Conservation (phyloP, 2,329 filamentous ascomycete species). For the Penicillium sp. region DNA sequence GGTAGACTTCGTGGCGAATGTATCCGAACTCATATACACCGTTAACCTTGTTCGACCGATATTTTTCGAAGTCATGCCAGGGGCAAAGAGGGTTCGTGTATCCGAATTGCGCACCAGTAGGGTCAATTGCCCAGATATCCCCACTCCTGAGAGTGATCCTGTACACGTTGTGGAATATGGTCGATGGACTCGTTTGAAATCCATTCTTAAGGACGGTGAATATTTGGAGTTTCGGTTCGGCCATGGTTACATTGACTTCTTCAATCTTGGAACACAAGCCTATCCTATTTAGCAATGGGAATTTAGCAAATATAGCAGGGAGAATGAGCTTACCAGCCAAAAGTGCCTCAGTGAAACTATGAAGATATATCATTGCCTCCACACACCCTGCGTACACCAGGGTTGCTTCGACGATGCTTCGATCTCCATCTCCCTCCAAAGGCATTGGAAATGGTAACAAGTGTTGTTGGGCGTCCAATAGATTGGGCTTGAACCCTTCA, state of each 20-base stretch:
- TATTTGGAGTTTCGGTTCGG: background rate
- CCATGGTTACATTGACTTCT: background rate
- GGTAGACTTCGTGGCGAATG: background rate
- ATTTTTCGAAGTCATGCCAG: background rate
- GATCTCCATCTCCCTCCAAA: background rate
- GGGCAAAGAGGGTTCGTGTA: background rate
- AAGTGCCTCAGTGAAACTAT: background rate
- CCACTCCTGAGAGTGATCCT: conserved; percentile 1
- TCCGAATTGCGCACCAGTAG: background rate
- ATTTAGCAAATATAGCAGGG: background rate
- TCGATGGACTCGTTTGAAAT: no score
- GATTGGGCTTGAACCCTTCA: background rate
- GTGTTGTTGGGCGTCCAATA: background rate
- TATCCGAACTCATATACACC: background rate
- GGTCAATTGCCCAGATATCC: background rate
- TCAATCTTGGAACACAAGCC: background rate
- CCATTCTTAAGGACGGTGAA: background rate
- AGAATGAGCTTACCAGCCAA: background rate
- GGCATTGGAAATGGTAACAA: background rate
- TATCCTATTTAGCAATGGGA: background rate
- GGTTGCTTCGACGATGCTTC: background rate
- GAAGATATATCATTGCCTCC: conserved; percentile 4
- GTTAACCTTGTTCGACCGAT: background rate
- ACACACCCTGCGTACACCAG: background rate
- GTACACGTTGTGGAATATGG: background rate